Percentiles rank a stretch among this genome's conserved stretches.
Evolutionary conservation across 2,329 filamentous ascomycete genomes (phyloP).

Genomic region (Venturia oleaginea): DNA sequence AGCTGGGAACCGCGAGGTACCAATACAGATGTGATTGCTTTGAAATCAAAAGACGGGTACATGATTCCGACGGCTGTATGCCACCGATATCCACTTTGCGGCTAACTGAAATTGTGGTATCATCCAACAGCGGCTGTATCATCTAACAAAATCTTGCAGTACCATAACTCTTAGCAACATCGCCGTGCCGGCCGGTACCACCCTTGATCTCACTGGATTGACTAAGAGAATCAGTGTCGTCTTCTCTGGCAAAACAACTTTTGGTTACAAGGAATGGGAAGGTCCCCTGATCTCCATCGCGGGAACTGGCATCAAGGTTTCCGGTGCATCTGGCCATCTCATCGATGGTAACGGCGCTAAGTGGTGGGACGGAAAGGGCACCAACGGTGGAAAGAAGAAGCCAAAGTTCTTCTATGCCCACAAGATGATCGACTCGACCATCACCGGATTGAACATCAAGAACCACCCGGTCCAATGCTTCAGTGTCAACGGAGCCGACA

Average conservation of each 20-base stretch:
- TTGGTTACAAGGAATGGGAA: constrained; percentile 13
- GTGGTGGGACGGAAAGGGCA: constrained; percentile 43
- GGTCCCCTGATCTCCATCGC: constrained; percentile 10
- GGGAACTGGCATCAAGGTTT: constrained; percentile 45
- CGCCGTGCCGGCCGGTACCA: constrained; percentile 28
- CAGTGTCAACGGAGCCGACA: constrained; percentile 35
- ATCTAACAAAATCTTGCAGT: too few species aligned
- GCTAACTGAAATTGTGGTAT: too few species aligned
- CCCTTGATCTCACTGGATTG: constrained; percentile 29
- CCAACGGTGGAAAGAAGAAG: constrained; percentile 22
- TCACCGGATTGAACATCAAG: constrained; percentile 42
- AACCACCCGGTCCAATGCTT: constrained; percentile 49
- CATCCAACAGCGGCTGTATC: too few species aligned
- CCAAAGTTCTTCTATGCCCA: constrained; percentile 15
- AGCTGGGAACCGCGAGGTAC: too few species aligned
- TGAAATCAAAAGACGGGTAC: too few species aligned
- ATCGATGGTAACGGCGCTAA: constrained; percentile 48
- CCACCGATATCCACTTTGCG: too few species aligned
- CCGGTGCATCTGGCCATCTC: constrained; percentile 39
- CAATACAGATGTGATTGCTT: too few species aligned
- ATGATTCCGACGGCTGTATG: too few species aligned
- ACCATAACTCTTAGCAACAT: constrained; percentile 31
- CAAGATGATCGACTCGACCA: constrained; percentile 20
- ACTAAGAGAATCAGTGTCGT: constrained; percentile 25
- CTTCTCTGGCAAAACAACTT: constrained; percentile 13